These are phyloP conservation scores for Suillus sp. DNA, from an alignment of 768 basidiomycete species.

Conservation along the genomic window DNA sequence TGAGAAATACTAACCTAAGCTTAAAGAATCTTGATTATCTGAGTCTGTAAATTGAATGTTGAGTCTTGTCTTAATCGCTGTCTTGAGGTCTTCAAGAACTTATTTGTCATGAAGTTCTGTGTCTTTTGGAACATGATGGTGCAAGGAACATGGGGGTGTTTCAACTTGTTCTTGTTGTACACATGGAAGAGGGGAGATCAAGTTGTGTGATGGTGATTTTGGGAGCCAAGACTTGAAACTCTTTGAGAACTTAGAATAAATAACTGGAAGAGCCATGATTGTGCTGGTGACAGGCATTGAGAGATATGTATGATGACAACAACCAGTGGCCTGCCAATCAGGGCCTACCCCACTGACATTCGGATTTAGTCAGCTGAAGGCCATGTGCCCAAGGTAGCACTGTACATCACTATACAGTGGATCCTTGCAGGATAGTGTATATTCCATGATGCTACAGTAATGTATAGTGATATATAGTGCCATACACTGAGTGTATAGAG, in stretches of 20 bases:
- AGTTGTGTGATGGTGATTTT: neutral
- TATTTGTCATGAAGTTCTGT: neutral
- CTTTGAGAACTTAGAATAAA: neutral
- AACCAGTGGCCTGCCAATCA: neutral
- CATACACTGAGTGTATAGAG: too few relatives aligned
- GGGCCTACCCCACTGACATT: neutral
- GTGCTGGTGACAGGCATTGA: neutral
- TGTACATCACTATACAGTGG: too few relatives aligned
- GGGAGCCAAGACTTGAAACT: neutral
- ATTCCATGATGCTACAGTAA: too few relatives aligned
- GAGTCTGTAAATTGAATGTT: neutral
- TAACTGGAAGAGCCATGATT: neutral
- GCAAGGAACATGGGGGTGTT: neutral
- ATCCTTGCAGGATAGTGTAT: too few relatives aligned
- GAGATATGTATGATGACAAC: neutral
- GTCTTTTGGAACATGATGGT: neutral
- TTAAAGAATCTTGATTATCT: neutral
- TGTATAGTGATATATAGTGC: too few relatives aligned
- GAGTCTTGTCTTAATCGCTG: neutral
- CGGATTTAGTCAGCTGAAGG: neutral
- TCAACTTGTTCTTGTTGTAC: neutral
- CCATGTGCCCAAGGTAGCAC: too few relatives aligned
- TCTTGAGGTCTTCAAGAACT: neutral
- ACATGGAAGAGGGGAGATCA: neutral
- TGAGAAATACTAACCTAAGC: slow-evolving; percentile 1